Percentiles rank a stretch among this genome's conserved stretches.
Conservation (phyloP, 495 filamentous ascomycete genomes). For the Penicillium subrubescens region DNA sequence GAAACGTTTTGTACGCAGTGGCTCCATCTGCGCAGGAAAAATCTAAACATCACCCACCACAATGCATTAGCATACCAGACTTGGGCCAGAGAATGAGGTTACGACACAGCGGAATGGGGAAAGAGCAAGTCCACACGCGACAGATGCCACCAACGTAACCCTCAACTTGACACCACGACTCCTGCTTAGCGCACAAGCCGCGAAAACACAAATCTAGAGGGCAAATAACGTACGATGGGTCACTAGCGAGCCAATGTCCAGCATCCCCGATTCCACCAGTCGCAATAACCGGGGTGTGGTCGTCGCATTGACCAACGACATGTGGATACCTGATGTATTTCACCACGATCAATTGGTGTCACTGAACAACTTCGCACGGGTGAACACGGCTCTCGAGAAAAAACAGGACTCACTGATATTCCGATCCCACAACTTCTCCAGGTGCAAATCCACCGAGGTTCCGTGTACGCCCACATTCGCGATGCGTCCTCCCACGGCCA, state of each 20-base stretch:
- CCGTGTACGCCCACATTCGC: constrained; percentile 57
- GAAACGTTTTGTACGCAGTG: constrained; percentile 21
- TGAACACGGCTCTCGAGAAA: not conserved
- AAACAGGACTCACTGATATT: constrained; percentile 42
- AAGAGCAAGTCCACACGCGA: not conserved
- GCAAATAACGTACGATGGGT: constrained; percentile 38
- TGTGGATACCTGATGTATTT: constrained; percentile 40
- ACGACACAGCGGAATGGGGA: not conserved
- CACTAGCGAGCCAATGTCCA: constrained; percentile 33
- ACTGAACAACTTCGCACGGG: not conserved
- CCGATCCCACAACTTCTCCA: constrained; percentile 46
- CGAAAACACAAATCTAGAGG: not conserved
- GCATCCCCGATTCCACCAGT: constrained; percentile 33
- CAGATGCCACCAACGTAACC: not conserved
- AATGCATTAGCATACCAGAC: not conserved
- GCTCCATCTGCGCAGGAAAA: constrained; percentile 12
- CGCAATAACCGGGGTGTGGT: constrained; percentile 47
- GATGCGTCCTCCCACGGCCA: constrained; percentile 51
- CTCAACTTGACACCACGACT: not conserved
- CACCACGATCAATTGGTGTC: not conserved
- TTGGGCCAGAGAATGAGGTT: not conserved
- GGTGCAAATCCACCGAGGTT: constrained; percentile 42
- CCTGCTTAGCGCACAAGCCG: not conserved
- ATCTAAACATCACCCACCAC: constrained; percentile 7
- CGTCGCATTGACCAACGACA: constrained; percentile 44